Percentiles rank a stretch among this genome's conserved stretches.
These are phyloP conservation scores for Aspergillus caelatus DNA, from an alignment of 2,329 filamentous ascomycete genomes.

Conservation along the genomic window DNA sequence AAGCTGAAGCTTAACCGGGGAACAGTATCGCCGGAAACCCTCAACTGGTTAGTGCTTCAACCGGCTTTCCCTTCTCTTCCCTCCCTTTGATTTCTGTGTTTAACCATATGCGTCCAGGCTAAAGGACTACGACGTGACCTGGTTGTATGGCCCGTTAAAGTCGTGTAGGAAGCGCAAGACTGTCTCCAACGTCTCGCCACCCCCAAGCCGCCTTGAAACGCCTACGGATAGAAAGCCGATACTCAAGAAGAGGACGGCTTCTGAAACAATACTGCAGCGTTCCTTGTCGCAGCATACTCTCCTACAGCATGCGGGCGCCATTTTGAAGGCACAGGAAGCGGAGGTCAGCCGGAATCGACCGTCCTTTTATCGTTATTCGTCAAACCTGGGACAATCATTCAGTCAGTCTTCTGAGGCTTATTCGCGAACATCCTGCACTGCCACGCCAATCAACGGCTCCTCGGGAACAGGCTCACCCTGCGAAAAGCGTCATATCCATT, in stretches of 20 bases:
- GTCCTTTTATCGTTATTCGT: constrained; percentile 56
- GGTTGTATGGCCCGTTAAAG: constrained; percentile 93
- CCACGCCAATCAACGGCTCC: constrained; percentile 67
- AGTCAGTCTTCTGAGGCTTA: constrained; percentile 29
- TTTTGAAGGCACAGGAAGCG: constrained; percentile 79
- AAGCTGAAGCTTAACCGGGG: constrained; percentile 85
- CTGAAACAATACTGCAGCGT: constrained; percentile 88
- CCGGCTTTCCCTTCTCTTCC: not conserved
- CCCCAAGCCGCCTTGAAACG: constrained; percentile 60
- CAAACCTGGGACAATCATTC: constrained; percentile 67
- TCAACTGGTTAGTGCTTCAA: constrained; percentile 76
- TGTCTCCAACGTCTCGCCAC: constrained; percentile 51
- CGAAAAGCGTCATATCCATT: constrained; percentile 84
- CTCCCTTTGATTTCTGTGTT: not conserved
- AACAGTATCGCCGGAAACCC: constrained; percentile 84
- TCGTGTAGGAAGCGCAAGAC: constrained; percentile 64
- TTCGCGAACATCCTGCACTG: constrained; percentile 36
- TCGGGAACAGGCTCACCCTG: constrained; percentile 69
- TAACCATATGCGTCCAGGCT: constrained; percentile 64
- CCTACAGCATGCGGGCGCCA: constrained; percentile 84
- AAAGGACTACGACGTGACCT: constrained; percentile 96
- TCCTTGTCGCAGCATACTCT: constrained; percentile 87
- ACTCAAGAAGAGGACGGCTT: constrained; percentile 94
- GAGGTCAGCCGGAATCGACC: constrained; percentile 56
- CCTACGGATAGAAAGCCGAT: constrained; percentile 80